A percentile compares a stretch with the other conserved stretches of the same genome.
phyloP scores from a whole-genome alignment of 768 basidiomycete species.

The Suillus weaverae region DNA sequence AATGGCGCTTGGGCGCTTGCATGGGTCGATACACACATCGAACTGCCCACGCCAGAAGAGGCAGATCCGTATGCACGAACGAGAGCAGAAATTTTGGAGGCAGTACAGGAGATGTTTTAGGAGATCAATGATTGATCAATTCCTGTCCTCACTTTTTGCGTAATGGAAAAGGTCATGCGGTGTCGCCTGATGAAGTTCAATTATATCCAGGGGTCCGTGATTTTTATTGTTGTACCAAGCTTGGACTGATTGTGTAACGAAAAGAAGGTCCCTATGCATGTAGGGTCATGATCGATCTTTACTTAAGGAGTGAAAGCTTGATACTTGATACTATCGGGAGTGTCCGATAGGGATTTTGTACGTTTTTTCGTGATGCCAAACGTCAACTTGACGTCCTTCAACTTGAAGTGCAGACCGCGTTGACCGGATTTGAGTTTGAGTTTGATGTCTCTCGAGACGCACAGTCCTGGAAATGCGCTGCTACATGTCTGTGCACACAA shows the following conservation, averaged over 20 bases:
- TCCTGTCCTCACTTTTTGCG: background rate
- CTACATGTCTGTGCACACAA: background rate
- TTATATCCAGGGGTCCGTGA: background rate
- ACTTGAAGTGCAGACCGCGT: background rate
- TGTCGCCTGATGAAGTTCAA: background rate
- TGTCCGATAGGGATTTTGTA: background rate
- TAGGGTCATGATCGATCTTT: background rate
- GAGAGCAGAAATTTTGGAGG: conserved; percentile 16
- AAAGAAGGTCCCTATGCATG: background rate
- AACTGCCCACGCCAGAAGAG: conserved; percentile 27
- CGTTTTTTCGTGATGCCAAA: background rate
- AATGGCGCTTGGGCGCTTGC: conserved; percentile 81
- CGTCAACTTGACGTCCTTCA: background rate
- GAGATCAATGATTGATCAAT: background rate
- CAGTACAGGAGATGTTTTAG: conserved; percentile 1
- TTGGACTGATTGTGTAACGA: background rate
- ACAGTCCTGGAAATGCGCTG: background rate
- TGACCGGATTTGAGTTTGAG: background rate
- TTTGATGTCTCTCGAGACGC: background rate
- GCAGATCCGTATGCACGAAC: conserved; percentile 22
- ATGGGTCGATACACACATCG: conserved; percentile 64
- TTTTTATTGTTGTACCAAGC: background rate
- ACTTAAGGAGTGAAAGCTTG: background rate
- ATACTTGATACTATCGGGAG: background rate
- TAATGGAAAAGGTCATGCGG: background rate